Conservation (phyloP, 2,329 filamentous ascomycete genomes). For the Arthrocladium fulminans region DNA sequence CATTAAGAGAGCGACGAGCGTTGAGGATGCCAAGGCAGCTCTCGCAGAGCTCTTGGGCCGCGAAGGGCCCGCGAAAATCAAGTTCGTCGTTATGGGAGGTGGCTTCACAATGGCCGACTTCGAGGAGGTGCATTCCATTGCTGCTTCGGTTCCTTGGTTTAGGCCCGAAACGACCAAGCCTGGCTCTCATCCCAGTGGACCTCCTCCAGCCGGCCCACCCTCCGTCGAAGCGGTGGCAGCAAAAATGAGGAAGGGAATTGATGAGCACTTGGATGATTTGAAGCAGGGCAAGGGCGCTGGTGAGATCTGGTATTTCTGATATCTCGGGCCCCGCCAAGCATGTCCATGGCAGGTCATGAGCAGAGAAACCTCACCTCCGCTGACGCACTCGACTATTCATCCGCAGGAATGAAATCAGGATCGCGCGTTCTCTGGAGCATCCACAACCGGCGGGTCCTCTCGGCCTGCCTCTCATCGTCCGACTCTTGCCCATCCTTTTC, state of each 20-base stretch:
- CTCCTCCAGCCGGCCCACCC: neutral
- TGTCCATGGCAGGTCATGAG: neutral
- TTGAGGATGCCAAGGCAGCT: conserved; percentile 3
- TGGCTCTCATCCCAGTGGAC: neutral
- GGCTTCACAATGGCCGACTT: conserved; percentile 5
- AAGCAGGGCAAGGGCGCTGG: conserved; percentile 1
- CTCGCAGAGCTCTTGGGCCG: neutral
- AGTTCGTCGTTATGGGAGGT: conserved; percentile 4
- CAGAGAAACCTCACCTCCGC: no score
- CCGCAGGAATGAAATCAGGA: conserved; percentile 12
- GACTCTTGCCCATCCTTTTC: conserved; percentile 19
- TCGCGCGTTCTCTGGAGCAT: conserved; percentile 12
- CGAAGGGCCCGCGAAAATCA: neutral
- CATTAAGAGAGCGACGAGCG: neutral
- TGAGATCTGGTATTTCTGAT: conserved; percentile 8
- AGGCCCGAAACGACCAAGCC: conserved; percentile 4
- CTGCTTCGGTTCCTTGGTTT: conserved; percentile 1
- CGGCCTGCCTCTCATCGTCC: conserved; percentile 14
- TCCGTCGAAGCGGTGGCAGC: neutral
- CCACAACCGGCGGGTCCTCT: conserved; percentile 13
- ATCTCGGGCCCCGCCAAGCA: neutral
- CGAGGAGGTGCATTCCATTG: neutral
- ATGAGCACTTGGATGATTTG: conserved; percentile 5
- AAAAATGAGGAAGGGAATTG: conserved; percentile 1
- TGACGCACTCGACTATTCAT: neutral